Evolutionary conservation across 306 rosid genomes (phyloP), one percentile per base, ranked within the genome.

Genomic region (Pyrus betulifolia): DNA sequence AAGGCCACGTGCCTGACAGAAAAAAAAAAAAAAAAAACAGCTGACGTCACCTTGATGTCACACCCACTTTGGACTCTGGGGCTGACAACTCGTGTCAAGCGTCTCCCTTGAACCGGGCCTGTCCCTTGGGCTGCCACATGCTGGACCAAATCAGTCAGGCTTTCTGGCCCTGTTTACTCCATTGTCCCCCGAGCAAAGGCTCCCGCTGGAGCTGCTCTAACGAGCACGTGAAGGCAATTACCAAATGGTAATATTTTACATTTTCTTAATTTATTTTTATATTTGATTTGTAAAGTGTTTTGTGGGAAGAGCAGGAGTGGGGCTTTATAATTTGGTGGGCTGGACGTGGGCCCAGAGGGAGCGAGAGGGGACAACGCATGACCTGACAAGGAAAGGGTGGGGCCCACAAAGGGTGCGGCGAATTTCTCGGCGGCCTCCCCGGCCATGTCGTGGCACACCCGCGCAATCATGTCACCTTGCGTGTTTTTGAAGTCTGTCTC

Each of bases 351-450:
- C 46, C 13, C 17, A 51, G 77, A 21, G 72, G 33, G 65, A 13
- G 27, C 40, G 49, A 18, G 38, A 35, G 57, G 23, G 62, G 78
- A 59, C 83, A 22, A 70, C 62, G 78, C 78, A 67, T 64, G 83
- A 71, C 81, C 81, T 68, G 85, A 81, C 81, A 78, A 71, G 44
- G 42, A 35, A n/a, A 14, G 11, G 18, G 23, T 72, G 75, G 88
- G 82, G 31, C 73, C 88, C 84, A 76, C 58, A 0, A 14, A 3
- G 3, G 13, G 30, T 71, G 58, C 25, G 11, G 40, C 69, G 84
- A 63, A 67, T 76, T 33, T 21, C 62, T 60, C 76, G 81, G 82
- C 82, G 85, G 70, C 78, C 67, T 82, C 60, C 18, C 8, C 76
- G 84, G 74, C 75, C 35, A 44, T 33, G 42, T 40, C 76, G 66